Percentiles rank a stretch among this genome's conserved stretches.
These are phyloP conservation scores for Aspergillus latus DNA, from an alignment of 2,329 filamentous ascomycete species.

Conservation along the genomic window DNA sequence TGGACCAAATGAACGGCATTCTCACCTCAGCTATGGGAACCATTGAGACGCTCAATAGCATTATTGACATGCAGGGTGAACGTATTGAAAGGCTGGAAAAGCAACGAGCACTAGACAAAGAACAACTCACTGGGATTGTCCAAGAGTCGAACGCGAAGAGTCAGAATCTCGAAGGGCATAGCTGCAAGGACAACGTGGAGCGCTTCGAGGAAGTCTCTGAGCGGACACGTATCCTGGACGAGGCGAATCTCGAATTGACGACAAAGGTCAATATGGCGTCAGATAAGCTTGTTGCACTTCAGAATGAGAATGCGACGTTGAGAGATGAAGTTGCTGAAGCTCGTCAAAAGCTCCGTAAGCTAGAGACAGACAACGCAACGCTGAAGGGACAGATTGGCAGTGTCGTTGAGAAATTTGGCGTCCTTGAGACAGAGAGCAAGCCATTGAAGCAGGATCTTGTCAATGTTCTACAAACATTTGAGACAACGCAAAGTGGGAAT, in stretches of 20 bases:
- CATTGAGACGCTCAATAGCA: constrained; percentile 7
- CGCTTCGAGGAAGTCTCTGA: not conserved
- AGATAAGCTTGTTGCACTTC: not conserved
- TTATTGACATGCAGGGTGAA: constrained; percentile 2
- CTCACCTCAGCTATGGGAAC: constrained; percentile 13
- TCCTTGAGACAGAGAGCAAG: not conserved
- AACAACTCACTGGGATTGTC: not conserved
- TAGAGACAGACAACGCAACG: not conserved
- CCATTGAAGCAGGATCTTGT: not conserved
- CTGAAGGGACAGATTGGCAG: not conserved
- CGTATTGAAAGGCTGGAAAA: not conserved
- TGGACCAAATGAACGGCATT: constrained; percentile 23
- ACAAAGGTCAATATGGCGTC: not conserved
- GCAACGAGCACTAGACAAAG: not conserved
- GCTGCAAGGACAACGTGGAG: not conserved
- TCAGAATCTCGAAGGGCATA: not conserved
- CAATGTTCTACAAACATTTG: not conserved
- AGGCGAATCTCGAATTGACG: not conserved
- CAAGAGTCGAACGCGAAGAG: not conserved
- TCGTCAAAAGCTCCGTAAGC: not conserved
- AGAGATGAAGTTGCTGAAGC: not conserved
- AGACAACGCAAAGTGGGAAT: not conserved
- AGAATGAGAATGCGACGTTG: not conserved
- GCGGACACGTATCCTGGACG: not conserved
- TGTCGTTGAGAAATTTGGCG: not conserved